phyloP scores from a whole-genome alignment of 352 stramenopile genomes.

The Phytophthora sp. region DNA sequence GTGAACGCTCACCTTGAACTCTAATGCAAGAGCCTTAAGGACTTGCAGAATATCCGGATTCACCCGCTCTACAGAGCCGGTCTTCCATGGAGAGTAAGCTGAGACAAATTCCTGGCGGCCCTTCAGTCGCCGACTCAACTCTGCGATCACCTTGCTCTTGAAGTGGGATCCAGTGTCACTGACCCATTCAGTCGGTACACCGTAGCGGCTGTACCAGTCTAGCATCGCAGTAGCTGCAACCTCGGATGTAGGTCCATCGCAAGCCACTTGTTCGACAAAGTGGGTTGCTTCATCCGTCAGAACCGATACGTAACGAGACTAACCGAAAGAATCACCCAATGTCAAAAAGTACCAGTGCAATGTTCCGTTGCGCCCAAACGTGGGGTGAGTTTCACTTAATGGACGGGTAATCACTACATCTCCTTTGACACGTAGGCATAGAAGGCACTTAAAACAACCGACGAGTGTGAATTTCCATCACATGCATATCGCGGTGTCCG shows the following conservation, averaged over 20 bases:
- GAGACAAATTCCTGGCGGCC: constrained; percentile 5
- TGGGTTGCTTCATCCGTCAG: constrained; percentile 19
- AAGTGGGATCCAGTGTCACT: constrained; percentile 11
- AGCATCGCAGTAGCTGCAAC: constrained; percentile 3
- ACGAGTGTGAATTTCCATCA: constrained; percentile 17
- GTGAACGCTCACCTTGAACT: neutral
- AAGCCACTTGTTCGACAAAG: constrained; percentile 9
- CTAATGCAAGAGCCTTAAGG: constrained; percentile 1
- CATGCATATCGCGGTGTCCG: constrained; percentile 14
- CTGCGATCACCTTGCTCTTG: constrained; percentile 1
- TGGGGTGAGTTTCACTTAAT: constrained; percentile 19
- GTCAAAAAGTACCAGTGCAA: constrained; percentile 21
- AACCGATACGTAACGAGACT: constrained; percentile 11
- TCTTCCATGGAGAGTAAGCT: constrained; percentile 10
- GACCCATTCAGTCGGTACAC: neutral
- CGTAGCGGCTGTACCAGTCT: constrained; percentile 6
- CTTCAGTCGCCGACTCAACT: constrained; percentile 1
- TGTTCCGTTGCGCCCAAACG: constrained; percentile 10
- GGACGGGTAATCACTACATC: constrained; percentile 11
- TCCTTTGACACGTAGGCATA: constrained; percentile 24
- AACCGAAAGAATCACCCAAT: constrained; percentile 12
- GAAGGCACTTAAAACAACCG: constrained; percentile 24
- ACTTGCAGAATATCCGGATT: constrained; percentile 4
- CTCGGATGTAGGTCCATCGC: constrained; percentile 1
- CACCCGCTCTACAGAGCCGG: neutral